Conservation (phyloP, 1,284 basidiomycete species). For the Wallemia hederae region DNA sequence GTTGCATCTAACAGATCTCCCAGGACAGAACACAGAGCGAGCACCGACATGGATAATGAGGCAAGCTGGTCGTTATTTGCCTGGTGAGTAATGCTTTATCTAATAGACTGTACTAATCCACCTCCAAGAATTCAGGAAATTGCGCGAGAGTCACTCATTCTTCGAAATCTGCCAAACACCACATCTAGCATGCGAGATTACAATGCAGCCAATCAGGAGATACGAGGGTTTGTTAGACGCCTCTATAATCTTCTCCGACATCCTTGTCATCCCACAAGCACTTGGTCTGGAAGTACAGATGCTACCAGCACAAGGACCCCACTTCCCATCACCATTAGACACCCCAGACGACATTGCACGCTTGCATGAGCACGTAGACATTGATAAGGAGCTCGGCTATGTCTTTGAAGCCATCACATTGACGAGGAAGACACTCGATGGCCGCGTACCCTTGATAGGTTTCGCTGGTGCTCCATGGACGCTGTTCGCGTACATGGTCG, state of each 20-base stretch:
- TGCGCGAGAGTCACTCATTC: constrained; percentile 59
- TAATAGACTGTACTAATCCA: not conserved
- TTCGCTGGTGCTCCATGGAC: constrained; percentile 94
- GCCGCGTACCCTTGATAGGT: constrained; percentile 72
- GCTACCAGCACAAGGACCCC: constrained; percentile 45
- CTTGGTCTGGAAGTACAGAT: constrained; percentile 82
- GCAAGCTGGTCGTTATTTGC: constrained; percentile 82
- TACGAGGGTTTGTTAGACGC: constrained; percentile 63
- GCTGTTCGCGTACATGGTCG: constrained; percentile 84
- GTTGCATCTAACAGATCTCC: constrained; percentile 2
- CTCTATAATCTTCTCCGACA: constrained; percentile 85
- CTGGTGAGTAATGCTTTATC: constrained; percentile 28
- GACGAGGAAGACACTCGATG: constrained; percentile 44
- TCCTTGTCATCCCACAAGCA: constrained; percentile 82
- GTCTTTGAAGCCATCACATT: constrained; percentile 66
- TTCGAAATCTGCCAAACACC: constrained; percentile 80
- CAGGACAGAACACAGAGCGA: constrained; percentile 58
- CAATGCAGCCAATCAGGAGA: constrained; percentile 65
- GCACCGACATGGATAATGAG: constrained; percentile 99
- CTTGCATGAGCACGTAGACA: constrained; percentile 34
- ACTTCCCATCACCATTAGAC: constrained; percentile 52
- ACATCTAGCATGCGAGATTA: constrained; percentile 51
- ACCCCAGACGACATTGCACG: constrained; percentile 39
- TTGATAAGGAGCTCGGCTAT: constrained; percentile 56
- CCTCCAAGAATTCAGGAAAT: constrained; percentile 44